These are phyloP conservation scores for Trichophyton verrucosum DNA, from an alignment of 2,329 filamentous ascomycete species.

Conservation along the genomic window DNA sequence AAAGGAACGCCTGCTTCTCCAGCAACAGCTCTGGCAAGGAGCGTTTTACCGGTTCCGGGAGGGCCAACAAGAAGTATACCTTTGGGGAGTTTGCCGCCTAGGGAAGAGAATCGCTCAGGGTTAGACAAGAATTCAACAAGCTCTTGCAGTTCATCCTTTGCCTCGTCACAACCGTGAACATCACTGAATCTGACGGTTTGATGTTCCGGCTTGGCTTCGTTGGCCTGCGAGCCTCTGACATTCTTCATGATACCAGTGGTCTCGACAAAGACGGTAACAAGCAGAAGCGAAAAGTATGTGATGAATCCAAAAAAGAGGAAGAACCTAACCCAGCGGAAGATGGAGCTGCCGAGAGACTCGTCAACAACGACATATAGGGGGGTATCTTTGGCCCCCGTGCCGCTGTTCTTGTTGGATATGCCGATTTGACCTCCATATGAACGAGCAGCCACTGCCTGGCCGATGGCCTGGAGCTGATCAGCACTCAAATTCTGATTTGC, in stretches of 20 bases:
- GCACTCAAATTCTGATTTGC: slow-evolving; percentile 37
- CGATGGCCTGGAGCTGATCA: slow-evolving; percentile 62
- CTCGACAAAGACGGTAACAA: slow-evolving; percentile 74
- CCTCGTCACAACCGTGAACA: slow-evolving; percentile 94
- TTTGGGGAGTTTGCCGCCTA: slow-evolving; percentile 93
- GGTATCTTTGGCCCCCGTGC: slow-evolving; percentile 61
- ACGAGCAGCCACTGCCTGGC: slow-evolving; percentile 66
- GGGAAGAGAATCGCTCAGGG: slow-evolving; percentile 81
- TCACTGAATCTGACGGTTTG: slow-evolving; percentile 86
- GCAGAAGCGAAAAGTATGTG: slow-evolving; percentile 64
- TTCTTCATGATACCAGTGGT: slow-evolving; percentile 67
- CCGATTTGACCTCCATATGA: slow-evolving; percentile 54
- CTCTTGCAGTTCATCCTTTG: slow-evolving; percentile 94
- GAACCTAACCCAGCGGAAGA: slow-evolving; percentile 92
- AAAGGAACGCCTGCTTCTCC: slow-evolving; percentile 96
- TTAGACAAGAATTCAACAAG: slow-evolving; percentile 92
- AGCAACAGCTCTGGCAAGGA: slow-evolving; percentile 87
- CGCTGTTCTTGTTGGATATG: slow-evolving; percentile 35
- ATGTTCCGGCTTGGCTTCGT: slow-evolving; percentile 82
- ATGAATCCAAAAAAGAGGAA: slow-evolving; percentile 64
- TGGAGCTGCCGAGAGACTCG: slow-evolving; percentile 62
- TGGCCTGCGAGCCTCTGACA: slow-evolving; percentile 56
- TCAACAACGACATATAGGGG: slow-evolving; percentile 96
- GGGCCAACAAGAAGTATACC: slow-evolving; percentile 90
- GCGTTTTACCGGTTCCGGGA: slow-evolving; percentile 93